Conservation (phyloP, 2,329 filamentous ascomycete species). For the Tolypocladium sp. region DNA sequence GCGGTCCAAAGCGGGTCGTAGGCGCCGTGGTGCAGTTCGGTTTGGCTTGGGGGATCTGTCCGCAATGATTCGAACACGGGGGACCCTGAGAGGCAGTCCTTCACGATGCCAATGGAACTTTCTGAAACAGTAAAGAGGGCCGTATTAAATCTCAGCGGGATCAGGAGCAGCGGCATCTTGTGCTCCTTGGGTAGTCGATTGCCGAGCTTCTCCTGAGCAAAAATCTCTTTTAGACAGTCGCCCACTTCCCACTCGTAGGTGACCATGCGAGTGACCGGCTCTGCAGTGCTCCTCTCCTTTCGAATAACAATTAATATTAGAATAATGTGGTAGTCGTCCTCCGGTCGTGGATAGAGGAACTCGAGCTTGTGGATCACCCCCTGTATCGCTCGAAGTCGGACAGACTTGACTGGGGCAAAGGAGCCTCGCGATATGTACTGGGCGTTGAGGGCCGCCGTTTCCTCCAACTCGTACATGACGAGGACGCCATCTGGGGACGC, state of each 20-base stretch:
- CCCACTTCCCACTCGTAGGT: constrained; percentile 53
- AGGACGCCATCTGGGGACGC: constrained; percentile 63
- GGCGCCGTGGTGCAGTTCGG: constrained; percentile 35
- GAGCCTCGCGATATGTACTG: constrained; percentile 36
- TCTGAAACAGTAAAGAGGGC: constrained; percentile 63
- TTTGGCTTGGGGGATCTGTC: constrained; percentile 29
- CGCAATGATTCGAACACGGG: constrained; percentile 37
- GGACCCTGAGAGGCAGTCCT: constrained; percentile 41
- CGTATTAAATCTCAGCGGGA: constrained; percentile 61
- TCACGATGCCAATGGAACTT: constrained; percentile 45
- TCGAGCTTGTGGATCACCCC: constrained; percentile 80
- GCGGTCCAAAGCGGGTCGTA: constrained; percentile 62
- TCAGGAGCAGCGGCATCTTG: constrained; percentile 57
- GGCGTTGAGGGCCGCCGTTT: constrained; percentile 38
- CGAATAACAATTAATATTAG: constrained; percentile 56
- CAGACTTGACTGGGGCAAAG: constrained; percentile 49
- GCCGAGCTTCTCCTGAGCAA: constrained; percentile 38
- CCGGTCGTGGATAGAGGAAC: constrained; percentile 64
- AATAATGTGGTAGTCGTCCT: constrained; percentile 64
- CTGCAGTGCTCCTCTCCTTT: constrained; percentile 20
- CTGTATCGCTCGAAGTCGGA: constrained; percentile 38
- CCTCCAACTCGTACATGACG: constrained; percentile 60
- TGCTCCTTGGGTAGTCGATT: constrained; percentile 40
- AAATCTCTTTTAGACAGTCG: constrained; percentile 34
- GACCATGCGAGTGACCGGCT: constrained; percentile 36